These are phyloP conservation scores for Penicillium roqueforti DNA, from an alignment of 495 filamentous ascomycete genomes.

Conservation along the genomic window DNA sequence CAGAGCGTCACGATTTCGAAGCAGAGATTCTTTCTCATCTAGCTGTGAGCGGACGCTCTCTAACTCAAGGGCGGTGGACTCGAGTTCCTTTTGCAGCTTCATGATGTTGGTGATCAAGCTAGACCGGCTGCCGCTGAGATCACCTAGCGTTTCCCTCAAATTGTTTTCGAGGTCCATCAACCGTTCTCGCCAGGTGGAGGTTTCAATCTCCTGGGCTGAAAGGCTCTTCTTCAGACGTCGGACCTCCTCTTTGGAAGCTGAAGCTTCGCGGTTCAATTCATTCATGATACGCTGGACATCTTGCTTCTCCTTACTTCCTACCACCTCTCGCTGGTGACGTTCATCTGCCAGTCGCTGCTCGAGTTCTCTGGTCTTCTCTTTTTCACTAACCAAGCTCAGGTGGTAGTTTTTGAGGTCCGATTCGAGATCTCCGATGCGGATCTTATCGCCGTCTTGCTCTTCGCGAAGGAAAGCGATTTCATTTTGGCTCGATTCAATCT, in stretches of 20 bases:
- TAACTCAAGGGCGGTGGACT: conserved; percentile 74
- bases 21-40: conserved; percentile 79
- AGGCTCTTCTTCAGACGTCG: conserved; percentile 73
- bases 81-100: conserved; percentile 83
- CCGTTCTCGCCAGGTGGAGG: conserved; percentile 81
- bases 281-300: conserved; percentile 78
- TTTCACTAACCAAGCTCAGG: conserved; percentile 70
- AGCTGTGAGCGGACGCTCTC: conserved; percentile 70
- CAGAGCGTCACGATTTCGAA: conserved; percentile 87
- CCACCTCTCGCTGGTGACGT: conserved; percentile 77
- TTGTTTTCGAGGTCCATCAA: conserved; percentile 85
- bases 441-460: conserved; percentile 97
- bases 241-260: conserved; percentile 80
- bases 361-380: conserved; percentile 71
- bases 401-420: conserved; percentile 70
- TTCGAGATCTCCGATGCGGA: conserved; percentile 91
- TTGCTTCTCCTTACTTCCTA: conserved; percentile 82
- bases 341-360: conserved; percentile 75
- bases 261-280: conserved; percentile 78
- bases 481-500: conserved; percentile 85
- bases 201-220: conserved; percentile 80
- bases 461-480: conserved; percentile 95
- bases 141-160: conserved; percentile 76
- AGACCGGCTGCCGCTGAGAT: conserved; percentile 81
- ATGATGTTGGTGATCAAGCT: conserved; percentile 81